phyloP scores from a whole-genome alignment of 2,329 filamentous ascomycete species.

The Penicillium digitatum region DNA sequence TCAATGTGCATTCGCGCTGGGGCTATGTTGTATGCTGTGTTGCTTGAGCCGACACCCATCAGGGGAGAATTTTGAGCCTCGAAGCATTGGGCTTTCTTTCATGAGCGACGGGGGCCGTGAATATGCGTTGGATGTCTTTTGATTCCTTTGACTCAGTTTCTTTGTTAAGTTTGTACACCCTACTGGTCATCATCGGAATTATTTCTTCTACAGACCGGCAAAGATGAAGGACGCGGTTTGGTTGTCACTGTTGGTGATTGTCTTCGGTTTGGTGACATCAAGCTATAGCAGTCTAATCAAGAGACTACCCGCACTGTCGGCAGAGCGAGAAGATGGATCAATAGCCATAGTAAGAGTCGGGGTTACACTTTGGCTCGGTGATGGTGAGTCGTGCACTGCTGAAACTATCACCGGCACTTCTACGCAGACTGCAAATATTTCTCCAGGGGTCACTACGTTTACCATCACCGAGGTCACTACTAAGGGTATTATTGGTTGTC shows the following conservation, averaged over 20 bases:
- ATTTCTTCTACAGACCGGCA: background rate
- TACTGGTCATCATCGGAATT: background rate
- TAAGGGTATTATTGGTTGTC: background rate
- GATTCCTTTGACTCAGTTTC: background rate
- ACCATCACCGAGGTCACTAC: background rate
- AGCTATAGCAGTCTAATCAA: background rate
- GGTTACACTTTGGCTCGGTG: slow-evolving; percentile 10
- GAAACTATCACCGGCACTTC: background rate
- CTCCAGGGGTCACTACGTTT: background rate
- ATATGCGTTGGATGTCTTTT: background rate
- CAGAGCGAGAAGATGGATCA: background rate
- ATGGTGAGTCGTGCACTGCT: slow-evolving; percentile 1
- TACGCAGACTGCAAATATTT: background rate
- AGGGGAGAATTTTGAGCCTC: background rate
- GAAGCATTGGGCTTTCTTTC: background rate
- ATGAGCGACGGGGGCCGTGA: background rate
- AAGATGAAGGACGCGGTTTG: slow-evolving; percentile 12
- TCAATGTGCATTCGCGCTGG: background rate
- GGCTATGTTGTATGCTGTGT: slow-evolving; percentile 1
- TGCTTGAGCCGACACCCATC: too few species aligned
- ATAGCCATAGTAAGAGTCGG: slow-evolving; percentile 2
- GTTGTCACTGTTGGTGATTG: slow-evolving; percentile 12
- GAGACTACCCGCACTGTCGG: background rate
- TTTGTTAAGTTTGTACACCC: background rate
- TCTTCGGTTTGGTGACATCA: background rate